Evolutionary conservation across 2,329 filamentous ascomycete species (phyloP), one percentile per base, ranked within the genome.

Genomic region (Ploettnerulaceae sp.): DNA sequence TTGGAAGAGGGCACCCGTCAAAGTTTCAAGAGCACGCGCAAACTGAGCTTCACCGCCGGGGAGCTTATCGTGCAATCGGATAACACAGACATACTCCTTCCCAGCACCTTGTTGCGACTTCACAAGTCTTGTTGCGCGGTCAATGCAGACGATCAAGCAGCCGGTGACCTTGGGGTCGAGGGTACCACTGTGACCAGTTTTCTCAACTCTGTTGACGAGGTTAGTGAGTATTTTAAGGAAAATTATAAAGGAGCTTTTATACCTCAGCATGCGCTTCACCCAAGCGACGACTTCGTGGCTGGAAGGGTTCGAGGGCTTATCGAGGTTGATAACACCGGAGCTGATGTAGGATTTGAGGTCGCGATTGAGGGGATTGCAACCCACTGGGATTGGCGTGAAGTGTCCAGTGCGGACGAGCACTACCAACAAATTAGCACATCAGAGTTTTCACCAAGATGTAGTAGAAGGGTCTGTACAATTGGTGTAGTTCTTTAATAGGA

Each of bases 281-380:
- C 93, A 98, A 58, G 93, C 91, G 65, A 98, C 93, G 57, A 98
- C 93, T 76, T 98, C 93, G 78, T 98, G 93, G 64, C 86, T 93
- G 58, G 90, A 96, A 45, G 91, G 91, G 75, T 98, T 98, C 43
- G 90, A 94, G 48, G 91, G 93, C 75, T 95, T 95, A 74, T 94
- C 88, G 60, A 96, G 83, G 74, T 98, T 98, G 72, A 98, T 97
- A 49, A 98, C 91, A 72, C 93, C 93, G 55, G 89, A 95, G 68
- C 86, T 91, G 67, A 98, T 83, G 74, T 97, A 98, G 56, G 86
- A 89, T 77, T 96, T 96, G 65, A 98, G 79, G 68, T 97, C 91
- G 69, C 93, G 87, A 71, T 89, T 90, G 66, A 94, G 74, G 46
- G 93, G 93, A 55, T 87, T 82, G 73, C 87, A 94, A 65, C 93